A percentile compares a stretch with the other conserved stretches of the same genome.
These are phyloP conservation scores for Phytophthora cryptogea DNA, from an alignment of 352 stramenopile genomes.

Conservation along the genomic window DNA sequence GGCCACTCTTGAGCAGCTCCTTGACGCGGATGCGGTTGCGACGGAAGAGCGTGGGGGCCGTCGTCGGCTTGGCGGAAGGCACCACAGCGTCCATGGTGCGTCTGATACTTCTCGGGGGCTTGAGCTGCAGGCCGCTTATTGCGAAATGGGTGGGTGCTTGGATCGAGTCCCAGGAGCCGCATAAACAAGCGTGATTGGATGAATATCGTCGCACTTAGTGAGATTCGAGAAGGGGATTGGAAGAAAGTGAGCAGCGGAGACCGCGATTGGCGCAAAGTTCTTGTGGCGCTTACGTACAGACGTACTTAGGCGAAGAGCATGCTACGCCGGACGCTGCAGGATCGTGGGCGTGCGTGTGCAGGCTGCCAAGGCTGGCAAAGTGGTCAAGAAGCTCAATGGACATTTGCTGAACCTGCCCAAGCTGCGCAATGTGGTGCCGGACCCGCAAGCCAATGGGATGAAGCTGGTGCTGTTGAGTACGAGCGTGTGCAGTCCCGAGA, in stretches of 20 bases:
- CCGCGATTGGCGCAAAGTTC: conserved; percentile 21
- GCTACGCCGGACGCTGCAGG: conserved; percentile 57
- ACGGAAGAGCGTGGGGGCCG: conserved; percentile 68
- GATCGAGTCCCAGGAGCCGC: conserved; percentile 1
- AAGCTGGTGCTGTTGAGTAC: conserved; percentile 69
- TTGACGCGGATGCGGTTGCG: conserved; percentile 87
- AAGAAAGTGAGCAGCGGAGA: conserved; percentile 1
- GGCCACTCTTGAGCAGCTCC: conserved; percentile 65
- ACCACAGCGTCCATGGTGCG: conserved; percentile 57
- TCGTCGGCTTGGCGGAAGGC: conserved; percentile 42
- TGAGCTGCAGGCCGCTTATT: conserved; percentile 18
- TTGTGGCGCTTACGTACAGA: conserved; percentile 11
- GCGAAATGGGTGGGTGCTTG: conserved; percentile 33
- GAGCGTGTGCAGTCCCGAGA: conserved; percentile 41
- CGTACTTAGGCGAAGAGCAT: conserved; percentile 37
- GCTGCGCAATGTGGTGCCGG: conserved; percentile 65
- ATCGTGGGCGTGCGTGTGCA: conserved; percentile 68
- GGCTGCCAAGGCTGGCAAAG: conserved; percentile 66
- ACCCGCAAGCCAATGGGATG: conserved; percentile 37
- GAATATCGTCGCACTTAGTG: conserved; percentile 16
- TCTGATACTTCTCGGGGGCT: conserved; percentile 6
- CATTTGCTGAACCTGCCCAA: conserved; percentile 61
- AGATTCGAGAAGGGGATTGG: not conserved
- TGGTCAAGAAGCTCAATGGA: conserved; percentile 61
- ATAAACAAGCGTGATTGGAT: conserved; percentile 29